These are phyloP conservation scores for Rhynchospora tenuis DNA, from an alignment of 176 grass and related monocot genomes.

Conservation along the genomic window DNA sequence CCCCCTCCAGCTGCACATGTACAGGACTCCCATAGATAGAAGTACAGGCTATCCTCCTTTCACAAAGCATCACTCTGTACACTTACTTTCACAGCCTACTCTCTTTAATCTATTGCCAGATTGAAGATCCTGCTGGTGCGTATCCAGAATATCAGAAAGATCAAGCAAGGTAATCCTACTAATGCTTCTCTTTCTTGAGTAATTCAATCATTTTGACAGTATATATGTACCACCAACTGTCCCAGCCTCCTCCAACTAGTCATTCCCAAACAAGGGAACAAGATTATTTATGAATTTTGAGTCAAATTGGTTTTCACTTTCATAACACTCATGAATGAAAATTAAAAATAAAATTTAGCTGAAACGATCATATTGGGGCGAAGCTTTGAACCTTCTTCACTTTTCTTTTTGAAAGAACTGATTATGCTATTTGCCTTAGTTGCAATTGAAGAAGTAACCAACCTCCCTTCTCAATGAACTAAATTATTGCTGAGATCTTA, in stretches of 20 bases:
- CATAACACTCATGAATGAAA: background rate
- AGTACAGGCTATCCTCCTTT: background rate
- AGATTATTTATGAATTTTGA: background rate
- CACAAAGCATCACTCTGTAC: background rate
- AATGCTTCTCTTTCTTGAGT: background rate
- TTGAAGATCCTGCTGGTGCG: background rate
- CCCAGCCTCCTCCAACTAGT: background rate
- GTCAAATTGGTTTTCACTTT: background rate
- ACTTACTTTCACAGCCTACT: background rate
- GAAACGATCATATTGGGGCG: background rate
- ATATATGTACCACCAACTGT: background rate
- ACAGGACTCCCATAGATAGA: background rate
- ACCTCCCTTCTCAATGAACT: background rate
- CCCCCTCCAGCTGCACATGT: background rate
- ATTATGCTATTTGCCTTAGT: background rate
- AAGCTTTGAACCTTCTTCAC: background rate
- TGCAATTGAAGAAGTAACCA: background rate
- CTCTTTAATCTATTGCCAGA: background rate
- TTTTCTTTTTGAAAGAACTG: background rate
- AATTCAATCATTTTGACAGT: background rate
- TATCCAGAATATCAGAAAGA: background rate
- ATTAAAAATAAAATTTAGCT: background rate
- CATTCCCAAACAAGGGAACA: background rate
- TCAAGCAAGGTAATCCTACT: constrained; percentile 2
- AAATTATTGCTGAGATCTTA: background rate